phyloP scores from a whole-genome alignment of 2,329 filamentous ascomycete species.

The Cryphonectria radicalis region DNA sequence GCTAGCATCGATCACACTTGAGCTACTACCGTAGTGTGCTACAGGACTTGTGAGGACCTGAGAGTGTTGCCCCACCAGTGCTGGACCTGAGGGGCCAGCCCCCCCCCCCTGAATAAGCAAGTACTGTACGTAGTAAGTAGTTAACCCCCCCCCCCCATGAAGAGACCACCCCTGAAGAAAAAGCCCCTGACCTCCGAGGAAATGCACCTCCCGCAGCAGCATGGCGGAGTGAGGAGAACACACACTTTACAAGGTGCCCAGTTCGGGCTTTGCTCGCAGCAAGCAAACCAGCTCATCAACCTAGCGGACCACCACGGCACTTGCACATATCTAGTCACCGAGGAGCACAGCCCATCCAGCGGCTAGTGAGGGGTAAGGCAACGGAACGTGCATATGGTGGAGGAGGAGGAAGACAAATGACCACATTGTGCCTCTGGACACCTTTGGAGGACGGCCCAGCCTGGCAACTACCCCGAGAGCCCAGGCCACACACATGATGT shows the following conservation, averaged over 20 bases:
- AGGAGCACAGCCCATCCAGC: not conserved
- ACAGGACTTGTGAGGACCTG: not conserved
- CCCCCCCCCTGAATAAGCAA: not conserved
- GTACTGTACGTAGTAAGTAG: no score
- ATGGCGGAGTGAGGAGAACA: slow-evolving; percentile 1
- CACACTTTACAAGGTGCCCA: not conserved
- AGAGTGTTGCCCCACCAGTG: not conserved
- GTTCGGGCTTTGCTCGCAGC: not conserved
- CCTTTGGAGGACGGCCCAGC: not conserved
- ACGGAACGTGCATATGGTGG: not conserved
- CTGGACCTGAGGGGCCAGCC: not conserved
- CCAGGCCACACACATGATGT: not conserved
- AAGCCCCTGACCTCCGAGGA: slow-evolving; percentile 10
- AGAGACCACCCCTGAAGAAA: not conserved
- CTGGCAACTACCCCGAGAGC: not conserved
- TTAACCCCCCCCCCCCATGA: not conserved
- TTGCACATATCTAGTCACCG: not conserved
- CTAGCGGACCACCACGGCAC: not conserved
- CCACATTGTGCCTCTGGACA: not conserved
- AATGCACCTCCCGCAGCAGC: not conserved
- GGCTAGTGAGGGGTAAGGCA: not conserved
- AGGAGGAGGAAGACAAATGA: not conserved
- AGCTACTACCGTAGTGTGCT: slow-evolving; percentile 1
- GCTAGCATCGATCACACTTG: not conserved
- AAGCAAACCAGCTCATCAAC: not conserved